Base-by-base conservation (phyloP, 305 asterid species). In the Solanum hybrid region DNA sequence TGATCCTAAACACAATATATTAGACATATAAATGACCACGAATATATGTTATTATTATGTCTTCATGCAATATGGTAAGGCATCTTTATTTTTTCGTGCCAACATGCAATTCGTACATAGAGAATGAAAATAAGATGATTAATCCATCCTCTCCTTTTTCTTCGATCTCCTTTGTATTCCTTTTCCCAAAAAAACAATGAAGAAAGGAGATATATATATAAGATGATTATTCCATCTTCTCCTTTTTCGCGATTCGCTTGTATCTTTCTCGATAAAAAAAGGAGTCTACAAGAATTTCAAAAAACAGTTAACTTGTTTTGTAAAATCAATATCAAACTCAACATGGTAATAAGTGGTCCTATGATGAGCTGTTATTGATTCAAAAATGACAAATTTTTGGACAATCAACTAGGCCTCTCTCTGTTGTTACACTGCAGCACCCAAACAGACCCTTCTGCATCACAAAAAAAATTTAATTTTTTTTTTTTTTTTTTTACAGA, bases 281-380 rank as follows among this genome's bases (percentile, higher is more conserved):
- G 36, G 42, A 80, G 40, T 88, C n/a, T 86, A 88, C 90, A 87
- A 91, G 93, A 91, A 90, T 60, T 90, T 69, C 69, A 7, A 91
- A 77, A 89, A 89, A 87, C 90, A 90, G 51, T 85, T 32, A 56
- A 32, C 32, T 4, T 85, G 76, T 85, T 20, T 89, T 90, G 82
- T 32, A 81, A 64, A 78, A 87, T 85, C 36, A 90, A 76, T 90
- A 89, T 88, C 16, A 90, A 91, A 81, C 90, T 82, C 87, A 89
- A 51, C 66, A 85, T 10, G 27, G 46, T 36, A 0, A 89, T 36
- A 1, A 89, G 98, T 96, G 99, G 98, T 96, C 98, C 98, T 93
- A 91, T 77, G 90, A 91, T 93, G 94, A 93, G 97, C 94, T 93
- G 96, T 85, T 14, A 89, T 85, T 78, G 64, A 88, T 89, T 36